Evolutionary conservation across 2,329 filamentous ascomycete species (phyloP), one percentile per base, ranked within the genome.

Genomic region (Pseudogymnoascus verrucosus): DNA sequence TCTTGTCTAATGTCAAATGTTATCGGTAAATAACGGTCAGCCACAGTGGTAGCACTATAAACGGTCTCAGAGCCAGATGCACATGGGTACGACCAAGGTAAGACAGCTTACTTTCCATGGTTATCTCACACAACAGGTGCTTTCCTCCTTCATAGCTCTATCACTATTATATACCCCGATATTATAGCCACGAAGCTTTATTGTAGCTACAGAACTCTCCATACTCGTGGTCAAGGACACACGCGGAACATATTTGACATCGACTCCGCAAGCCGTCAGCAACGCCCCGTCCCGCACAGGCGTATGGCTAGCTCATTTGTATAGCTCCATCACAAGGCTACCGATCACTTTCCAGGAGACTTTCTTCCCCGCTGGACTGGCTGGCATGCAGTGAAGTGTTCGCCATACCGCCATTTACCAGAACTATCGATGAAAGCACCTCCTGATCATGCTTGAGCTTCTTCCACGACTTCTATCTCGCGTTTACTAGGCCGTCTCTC

Each of bases 321-420:
- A 37, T 61, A 42, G 59, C 59, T 37, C 59, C 59, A 40, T 61
- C 59, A 14, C 39, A 16, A 61, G 39, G 59, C 59, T 39, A 61
- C 10, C 59, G 59, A 40, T 11, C 59, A 26, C 59, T 31, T 26
- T 40, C 23, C 14, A 37, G 34, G 34, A 61, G 59, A 23, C 34
- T 42, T 61, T 61, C 34, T 61, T 39, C 34, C 59, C 59, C 34
- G 36, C 34, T 61, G 34, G 34, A 37, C 36, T 39, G 59, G 34
- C 12, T 40, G 26, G 51, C 51, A 34, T 31, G 51, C 34, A 57
- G 28, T 34, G 51, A 34, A 61, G 19, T 61, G 34, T 61, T 61
- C 19, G 16, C 28, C 28, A 57, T 57, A 57, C 26, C 26, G n/a
- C 47, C 47, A 34, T 57, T 31, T 34, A 21, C 26, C n/a, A 57